Evolutionary conservation across 306 rosid genomes (phyloP).

Genomic region (Arachis stenosperma): DNA sequence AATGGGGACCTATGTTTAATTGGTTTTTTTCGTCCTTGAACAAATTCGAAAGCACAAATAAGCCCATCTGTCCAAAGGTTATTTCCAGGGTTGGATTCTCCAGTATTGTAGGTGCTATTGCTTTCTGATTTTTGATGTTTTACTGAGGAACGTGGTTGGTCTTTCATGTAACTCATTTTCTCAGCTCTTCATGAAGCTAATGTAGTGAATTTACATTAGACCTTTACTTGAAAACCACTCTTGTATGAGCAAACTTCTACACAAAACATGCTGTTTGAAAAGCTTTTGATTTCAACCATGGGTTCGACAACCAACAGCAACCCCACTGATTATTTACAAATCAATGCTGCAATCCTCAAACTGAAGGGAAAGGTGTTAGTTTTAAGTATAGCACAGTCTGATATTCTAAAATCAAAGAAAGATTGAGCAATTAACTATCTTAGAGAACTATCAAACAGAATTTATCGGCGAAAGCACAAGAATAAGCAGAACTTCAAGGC

Average conservation of each 20-base stretch:
- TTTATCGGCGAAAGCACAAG: background rate
- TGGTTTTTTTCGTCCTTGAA: conserved; percentile 53
- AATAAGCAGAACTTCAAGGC: background rate
- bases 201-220: conserved; percentile 9
- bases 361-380: background rate
- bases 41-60: conserved; percentile 84
- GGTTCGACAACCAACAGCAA: conserved; percentile 29
- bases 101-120: conserved; percentile 43
- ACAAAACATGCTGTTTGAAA: background rate
- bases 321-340: conserved; percentile 3
- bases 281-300: background rate
- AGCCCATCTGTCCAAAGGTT: conserved; percentile 92
- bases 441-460: background rate
- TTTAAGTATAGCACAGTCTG: background rate
- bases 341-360: conserved; percentile 2
- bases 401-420: background rate
- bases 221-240: conserved; percentile 10
- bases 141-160: conserved; percentile 34
- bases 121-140: conserved; percentile 51
- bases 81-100: conserved; percentile 52
- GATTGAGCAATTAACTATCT: background rate
- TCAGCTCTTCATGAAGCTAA: conserved; percentile 34
- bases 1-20: conserved; percentile 42
- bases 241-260: background rate
- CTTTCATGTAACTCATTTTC: conserved; percentile 46